A percentile compares a stretch with the other conserved stretches of the same genome.
These are phyloP conservation scores for Fomitopsis betulina DNA, from an alignment of 1,284 basidiomycete species.

Conservation along the genomic window DNA sequence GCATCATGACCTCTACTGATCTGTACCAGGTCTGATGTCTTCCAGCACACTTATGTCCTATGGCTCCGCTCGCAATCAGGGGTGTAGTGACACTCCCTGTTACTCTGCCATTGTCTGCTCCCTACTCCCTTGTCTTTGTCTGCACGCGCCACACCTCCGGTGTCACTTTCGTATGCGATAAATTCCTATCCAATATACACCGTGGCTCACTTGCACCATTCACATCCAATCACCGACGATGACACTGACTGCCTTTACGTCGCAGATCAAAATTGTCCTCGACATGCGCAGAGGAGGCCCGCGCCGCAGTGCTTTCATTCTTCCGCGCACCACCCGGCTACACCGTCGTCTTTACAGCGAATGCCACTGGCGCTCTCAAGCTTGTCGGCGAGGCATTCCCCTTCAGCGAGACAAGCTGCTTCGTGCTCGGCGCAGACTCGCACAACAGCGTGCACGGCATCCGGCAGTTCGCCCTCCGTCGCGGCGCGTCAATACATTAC, in stretches of 20 bases:
- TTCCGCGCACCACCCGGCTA: constrained; percentile 71
- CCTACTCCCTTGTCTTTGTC: no score
- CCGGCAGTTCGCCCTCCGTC: constrained; percentile 57
- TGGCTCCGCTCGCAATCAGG: not conserved
- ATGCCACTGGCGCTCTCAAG: constrained; percentile 76
- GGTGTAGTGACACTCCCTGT: no score
- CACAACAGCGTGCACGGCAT: constrained; percentile 86
- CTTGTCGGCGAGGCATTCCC: constrained; percentile 78
- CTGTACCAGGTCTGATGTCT: not conserved
- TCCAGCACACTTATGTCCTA: not conserved
- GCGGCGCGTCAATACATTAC: constrained; percentile 55
- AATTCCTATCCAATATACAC: not conserved
- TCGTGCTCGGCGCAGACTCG: constrained; percentile 67
- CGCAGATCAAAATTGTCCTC: constrained; percentile 66
- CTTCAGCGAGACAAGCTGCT: constrained; percentile 50
- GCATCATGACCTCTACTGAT: not conserved
- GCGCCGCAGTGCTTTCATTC: constrained; percentile 65
- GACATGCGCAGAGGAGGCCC: constrained; percentile 61
- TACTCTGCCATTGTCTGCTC: no score
- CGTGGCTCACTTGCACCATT: no score
- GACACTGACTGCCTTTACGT: constrained; percentile 4
- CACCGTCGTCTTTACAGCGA: constrained; percentile 77
- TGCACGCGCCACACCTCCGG: no score
- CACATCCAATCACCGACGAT: not conserved
- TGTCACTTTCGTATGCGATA: not conserved